A percentile compares a stretch with the other conserved stretches of the same genome.
phyloP scores from a whole-genome alignment of 345 rosid species.

The Theobroma cacao region DNA sequence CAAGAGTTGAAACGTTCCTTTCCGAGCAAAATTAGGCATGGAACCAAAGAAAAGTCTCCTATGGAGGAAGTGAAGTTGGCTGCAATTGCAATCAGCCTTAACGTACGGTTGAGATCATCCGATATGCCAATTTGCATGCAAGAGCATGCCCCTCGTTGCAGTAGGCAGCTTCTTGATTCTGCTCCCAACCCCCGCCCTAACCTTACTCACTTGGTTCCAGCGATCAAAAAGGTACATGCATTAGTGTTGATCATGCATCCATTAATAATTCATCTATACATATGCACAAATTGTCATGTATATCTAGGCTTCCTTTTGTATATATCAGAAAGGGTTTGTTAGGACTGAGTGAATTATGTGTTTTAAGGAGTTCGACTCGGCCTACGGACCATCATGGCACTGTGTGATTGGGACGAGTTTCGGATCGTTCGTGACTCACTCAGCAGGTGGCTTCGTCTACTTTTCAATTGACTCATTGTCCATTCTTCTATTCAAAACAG shows the following conservation, averaged over 20 bases:
- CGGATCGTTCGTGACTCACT: conserved; percentile 59
- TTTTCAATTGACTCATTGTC: conserved; percentile 42
- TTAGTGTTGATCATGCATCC: neutral
- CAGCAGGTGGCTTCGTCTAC: conserved; percentile 54
- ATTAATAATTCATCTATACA: too few species aligned
- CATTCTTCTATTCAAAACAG: conserved; percentile 36
- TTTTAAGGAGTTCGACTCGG: conserved; percentile 44
- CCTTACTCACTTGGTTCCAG: conserved; percentile 36
- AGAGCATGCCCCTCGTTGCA: conserved; percentile 34
- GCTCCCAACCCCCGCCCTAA: conserved; percentile 22
- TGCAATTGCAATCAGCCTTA: conserved; percentile 33
- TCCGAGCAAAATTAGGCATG: neutral
- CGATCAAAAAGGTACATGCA: conserved; percentile 36
- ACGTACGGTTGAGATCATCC: conserved; percentile 37
- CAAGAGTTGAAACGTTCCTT: neutral
- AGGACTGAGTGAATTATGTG: neutral
- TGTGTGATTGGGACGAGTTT: conserved; percentile 60
- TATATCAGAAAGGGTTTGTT: too few species aligned
- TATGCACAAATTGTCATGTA: too few species aligned
- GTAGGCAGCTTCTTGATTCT: conserved; percentile 32
- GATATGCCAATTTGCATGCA: conserved; percentile 32
- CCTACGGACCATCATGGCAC: conserved; percentile 56
- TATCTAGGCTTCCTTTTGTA: too few species aligned
- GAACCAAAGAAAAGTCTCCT: conserved; percentile 13
- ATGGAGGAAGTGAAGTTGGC: conserved; percentile 34